phyloP scores from a whole-genome alignment of 1,284 basidiomycete genomes.

The Phaffia rhodozyma region DNA sequence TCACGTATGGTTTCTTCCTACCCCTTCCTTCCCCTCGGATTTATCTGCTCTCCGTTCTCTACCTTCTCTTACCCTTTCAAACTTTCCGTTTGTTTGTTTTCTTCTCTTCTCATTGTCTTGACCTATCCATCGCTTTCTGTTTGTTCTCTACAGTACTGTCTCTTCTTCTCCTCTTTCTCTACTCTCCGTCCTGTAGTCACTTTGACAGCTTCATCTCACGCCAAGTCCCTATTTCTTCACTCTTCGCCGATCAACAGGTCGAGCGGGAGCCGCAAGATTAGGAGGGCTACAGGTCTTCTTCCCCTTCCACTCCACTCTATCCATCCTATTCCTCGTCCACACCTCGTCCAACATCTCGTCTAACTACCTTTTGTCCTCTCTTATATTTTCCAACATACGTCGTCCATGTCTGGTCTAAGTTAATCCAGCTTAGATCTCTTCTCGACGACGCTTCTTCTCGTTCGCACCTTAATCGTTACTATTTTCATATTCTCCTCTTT shows the following conservation, averaged over 20 bases:
- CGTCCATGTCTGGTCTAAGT: no score
- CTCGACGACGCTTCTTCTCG: no score
- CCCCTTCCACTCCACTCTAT: not conserved
- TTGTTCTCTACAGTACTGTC: not conserved
- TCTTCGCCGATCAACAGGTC: slow-evolving; percentile 7
- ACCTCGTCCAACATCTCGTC: no score
- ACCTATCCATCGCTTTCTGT: not conserved
- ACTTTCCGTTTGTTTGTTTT: not conserved
- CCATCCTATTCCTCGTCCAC: no score
- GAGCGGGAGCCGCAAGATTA: slow-evolving; percentile 6
- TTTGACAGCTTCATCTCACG: slow-evolving; percentile 8
- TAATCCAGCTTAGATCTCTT: no score
- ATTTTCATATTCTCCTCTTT: not conserved
- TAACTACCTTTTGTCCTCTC: no score
- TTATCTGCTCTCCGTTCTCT: not conserved
- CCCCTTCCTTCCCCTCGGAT: not conserved
- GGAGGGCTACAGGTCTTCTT: slow-evolving; percentile 7
- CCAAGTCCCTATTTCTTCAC: slow-evolving; percentile 11
- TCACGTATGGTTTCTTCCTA: not conserved
- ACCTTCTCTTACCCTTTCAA: no score
- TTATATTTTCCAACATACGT: no score
- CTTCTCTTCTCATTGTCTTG: not conserved
- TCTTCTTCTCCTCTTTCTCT: not conserved
- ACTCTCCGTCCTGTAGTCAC: not conserved
- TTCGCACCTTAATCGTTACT: no score